phyloP scores from a whole-genome alignment of 2,329 filamentous ascomycete species.

The Cladosporium sp. region DNA sequence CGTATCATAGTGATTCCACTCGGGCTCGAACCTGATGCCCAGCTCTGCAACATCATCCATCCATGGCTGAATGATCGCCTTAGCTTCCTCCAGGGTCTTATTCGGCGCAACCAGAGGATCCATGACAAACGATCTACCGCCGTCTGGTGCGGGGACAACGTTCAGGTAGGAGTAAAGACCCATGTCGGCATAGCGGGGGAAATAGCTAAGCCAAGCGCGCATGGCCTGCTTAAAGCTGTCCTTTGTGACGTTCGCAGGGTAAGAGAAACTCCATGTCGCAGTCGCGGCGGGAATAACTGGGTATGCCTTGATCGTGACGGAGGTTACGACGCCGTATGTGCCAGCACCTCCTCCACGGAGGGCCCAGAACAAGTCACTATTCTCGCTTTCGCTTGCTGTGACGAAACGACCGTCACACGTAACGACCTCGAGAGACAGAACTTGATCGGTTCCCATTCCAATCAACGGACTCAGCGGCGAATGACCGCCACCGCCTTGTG shows the following conservation, averaged over 20 bases:
- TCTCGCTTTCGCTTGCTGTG: constrained; percentile 36
- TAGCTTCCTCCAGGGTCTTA: constrained; percentile 12
- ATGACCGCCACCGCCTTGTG: constrained; percentile 38
- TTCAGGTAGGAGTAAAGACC: constrained; percentile 12
- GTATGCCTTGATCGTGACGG: constrained; percentile 14
- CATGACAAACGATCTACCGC: constrained; percentile 23
- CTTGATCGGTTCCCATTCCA: no score
- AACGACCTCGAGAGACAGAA: constrained; percentile 38
- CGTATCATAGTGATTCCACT: constrained; percentile 5
- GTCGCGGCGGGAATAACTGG: constrained; percentile 11
- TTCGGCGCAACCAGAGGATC: constrained; percentile 27
- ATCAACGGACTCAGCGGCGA: no score
- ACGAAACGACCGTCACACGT: constrained; percentile 45
- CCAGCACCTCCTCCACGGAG: constrained; percentile 49
- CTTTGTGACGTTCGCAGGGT: constrained; percentile 22
- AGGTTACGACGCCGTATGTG: constrained; percentile 33
- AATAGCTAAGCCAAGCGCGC: constrained; percentile 21
- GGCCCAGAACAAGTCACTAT: constrained; percentile 48
- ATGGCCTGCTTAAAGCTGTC: constrained; percentile 22
- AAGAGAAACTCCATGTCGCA: constrained; percentile 11
- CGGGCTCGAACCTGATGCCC: constrained; percentile 3
- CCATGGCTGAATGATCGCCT: constrained; percentile 20
- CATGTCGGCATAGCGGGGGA: constrained; percentile 17
- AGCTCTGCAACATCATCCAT: constrained; percentile 8
- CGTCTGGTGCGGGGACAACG: not conserved